Percentiles rank a stretch among this genome's conserved stretches.
Evolutionary conservation across 2,329 filamentous ascomycete genomes (phyloP).

Genomic region (Phyllosticta citribraziliensis): DNA sequence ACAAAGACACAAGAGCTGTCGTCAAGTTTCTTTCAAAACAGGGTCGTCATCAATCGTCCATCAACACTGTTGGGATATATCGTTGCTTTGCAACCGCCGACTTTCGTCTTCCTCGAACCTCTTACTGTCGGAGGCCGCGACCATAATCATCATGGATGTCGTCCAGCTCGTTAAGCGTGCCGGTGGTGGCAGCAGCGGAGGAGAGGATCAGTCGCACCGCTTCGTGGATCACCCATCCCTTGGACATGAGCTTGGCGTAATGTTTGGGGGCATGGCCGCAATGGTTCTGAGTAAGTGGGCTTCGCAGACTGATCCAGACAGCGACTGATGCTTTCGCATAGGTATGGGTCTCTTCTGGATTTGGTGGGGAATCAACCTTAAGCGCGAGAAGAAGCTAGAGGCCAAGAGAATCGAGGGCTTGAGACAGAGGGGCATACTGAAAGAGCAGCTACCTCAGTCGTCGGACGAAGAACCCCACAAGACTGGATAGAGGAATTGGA

Average conservation of each 20-base stretch:
- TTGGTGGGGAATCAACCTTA: constrained; percentile 14
- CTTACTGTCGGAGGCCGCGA: neutral
- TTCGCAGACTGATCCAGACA: neutral
- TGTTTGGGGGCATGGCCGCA: constrained; percentile 12
- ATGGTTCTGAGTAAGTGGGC: constrained; percentile 13
- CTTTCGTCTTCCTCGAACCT: neutral
- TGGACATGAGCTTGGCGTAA: constrained; percentile 15
- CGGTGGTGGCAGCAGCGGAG: neutral
- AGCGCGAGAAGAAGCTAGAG: constrained; percentile 12
- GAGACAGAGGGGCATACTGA: constrained; percentile 12
- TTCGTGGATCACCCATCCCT: constrained; percentile 10
- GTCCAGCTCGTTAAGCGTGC: constrained; percentile 1
- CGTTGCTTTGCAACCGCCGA: neutral
- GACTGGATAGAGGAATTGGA: neutral
- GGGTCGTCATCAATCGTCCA: neutral
- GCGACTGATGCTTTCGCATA: neutral
- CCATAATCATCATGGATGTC: neutral
- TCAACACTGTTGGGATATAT: neutral
- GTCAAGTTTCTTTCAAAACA: neutral
- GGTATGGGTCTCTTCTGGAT: constrained; percentile 13
- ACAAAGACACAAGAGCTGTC: neutral
- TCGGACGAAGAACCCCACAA: neutral
- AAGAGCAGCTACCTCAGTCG: constrained; percentile 1
- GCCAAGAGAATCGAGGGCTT: constrained; percentile 11
- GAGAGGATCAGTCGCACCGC: neutral